phyloP scores from a whole-genome alignment of 164 flowering plant species.

The Dillenia suffruticosa region DNA sequence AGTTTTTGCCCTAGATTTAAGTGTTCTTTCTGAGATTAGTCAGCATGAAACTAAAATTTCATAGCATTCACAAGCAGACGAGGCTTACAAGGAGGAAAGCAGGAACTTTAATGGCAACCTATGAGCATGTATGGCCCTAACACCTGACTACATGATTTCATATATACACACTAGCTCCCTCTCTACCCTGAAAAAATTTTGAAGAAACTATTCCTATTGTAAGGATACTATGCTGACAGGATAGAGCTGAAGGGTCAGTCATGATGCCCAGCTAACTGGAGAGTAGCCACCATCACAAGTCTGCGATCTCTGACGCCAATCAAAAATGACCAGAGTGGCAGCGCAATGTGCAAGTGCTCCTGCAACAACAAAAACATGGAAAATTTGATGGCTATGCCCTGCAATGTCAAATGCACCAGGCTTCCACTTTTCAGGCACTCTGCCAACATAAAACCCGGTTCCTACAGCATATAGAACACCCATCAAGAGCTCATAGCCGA shows the following conservation, averaged over 20 bases:
- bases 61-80: too few relatives aligned
- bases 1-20: too few relatives aligned
- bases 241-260: neutral
- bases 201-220: too few relatives aligned
- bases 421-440: conserved; percentile 88
- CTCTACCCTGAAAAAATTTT: too few relatives aligned
- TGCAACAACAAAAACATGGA: conserved; percentile 80
- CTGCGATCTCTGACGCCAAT: conserved; percentile 52
- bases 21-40: too few relatives aligned
- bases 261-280: neutral
- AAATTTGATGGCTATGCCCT: conserved; percentile 98
- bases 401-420: conserved; percentile 90
- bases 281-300: conserved; percentile 16
- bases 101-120: too few relatives aligned
- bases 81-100: too few relatives aligned
- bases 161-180: too few relatives aligned
- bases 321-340: conserved; percentile 60
- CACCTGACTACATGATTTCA: too few relatives aligned
- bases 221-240: too few relatives aligned
- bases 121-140: too few relatives aligned
- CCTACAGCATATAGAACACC: conserved; percentile 62
- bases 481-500: conserved; percentile 74
- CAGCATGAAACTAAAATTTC: too few relatives aligned
- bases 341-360: conserved; percentile 80
- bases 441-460: conserved; percentile 55